Base-by-base conservation (phyloP, 306 rosid genomes). In the Lathyrus tuberosus region DNA sequence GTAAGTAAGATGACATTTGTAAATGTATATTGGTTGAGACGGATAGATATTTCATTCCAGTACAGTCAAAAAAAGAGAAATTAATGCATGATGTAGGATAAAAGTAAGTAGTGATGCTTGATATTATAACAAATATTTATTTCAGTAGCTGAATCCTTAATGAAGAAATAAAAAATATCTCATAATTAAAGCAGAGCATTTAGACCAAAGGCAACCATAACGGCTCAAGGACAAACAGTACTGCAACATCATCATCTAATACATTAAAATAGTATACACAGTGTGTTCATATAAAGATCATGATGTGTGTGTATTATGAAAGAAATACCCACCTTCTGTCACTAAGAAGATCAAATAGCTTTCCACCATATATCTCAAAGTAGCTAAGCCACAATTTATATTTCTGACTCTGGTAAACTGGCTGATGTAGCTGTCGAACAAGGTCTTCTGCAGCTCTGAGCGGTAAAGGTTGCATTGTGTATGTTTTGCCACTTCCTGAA, bases 311-410 rank as follows among this genome's bases (percentile, higher is more conserved):
- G 17, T n/a, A 26, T 12, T 41, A 57, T 35, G 76, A 47, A 67
- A 69, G 74, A 67, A 62, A 70, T 60, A 91, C 91, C 85, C 53
- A 91, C 99, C 84, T 95, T 83, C 99, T 83, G 28, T 95, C 99
- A 52, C 89, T 81, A 63, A 95, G 99, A 84, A 95, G 97, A 84
- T 95, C 99, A 83, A 62, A 95, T 40, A 95, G 88, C 76, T 95
- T 95, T 79, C 99, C 97, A 20, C 99, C 99, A 65, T 95, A 95
- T 79, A 95, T 95, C 88, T 95, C 99, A 70, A 95, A 95, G 85
- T 81, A 95, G 89, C 99, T 95, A 72, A 95, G 99, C 99, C 99
- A 95, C 88, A 95, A 79, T 82, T 95, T 95, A 78, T 84, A 95
- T 85, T 80, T 86, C 81, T 95, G 96, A 76, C 86, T 91, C 56